phyloP scores from a whole-genome alignment of 2,329 filamentous ascomycete genomes.

The Calcarisporium arbuscula region DNA sequence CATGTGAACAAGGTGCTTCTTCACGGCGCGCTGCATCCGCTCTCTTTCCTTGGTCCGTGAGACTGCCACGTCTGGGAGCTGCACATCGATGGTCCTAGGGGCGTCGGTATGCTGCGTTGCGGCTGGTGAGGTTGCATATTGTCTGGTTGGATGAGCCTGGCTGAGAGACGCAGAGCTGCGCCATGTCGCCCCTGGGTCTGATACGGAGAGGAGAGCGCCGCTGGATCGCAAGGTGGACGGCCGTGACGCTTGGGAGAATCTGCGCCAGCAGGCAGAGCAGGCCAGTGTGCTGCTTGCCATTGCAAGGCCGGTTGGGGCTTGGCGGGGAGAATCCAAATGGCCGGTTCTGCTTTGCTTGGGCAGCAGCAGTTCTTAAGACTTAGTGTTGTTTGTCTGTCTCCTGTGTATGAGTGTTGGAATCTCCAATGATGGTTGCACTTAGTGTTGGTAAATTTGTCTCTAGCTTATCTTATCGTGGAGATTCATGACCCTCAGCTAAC shows the following conservation, averaged over 20 bases:
- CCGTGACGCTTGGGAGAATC: slow-evolving; percentile 17
- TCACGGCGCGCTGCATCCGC: slow-evolving; percentile 31
- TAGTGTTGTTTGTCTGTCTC: too few relatives aligned
- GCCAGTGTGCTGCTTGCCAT: slow-evolving; percentile 22
- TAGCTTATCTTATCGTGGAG: slow-evolving; percentile 12
- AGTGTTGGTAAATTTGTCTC: slow-evolving; percentile 1
- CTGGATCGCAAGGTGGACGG: slow-evolving; percentile 7
- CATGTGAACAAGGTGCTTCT: slow-evolving; percentile 55
- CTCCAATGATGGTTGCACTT: too few relatives aligned
- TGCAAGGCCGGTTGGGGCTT: too few relatives aligned
- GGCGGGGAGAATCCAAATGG: too few relatives aligned
- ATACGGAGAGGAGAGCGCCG: slow-evolving; percentile 1
- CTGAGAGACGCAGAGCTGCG: slow-evolving; percentile 7
- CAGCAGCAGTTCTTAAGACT: too few relatives aligned
- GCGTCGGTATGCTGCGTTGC: slow-evolving; percentile 13
- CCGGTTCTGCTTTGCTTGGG: too few relatives aligned
- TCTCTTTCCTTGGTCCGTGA: slow-evolving; percentile 16
- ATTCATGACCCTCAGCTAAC: too few relatives aligned
- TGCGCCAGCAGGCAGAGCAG: slow-evolving; percentile 20
- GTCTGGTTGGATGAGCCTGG: slow-evolving; percentile 9
- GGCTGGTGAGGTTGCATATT: slow-evolving; percentile 9
- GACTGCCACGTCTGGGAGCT: slow-evolving; percentile 8
- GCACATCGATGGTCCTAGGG: slow-evolving; percentile 14
- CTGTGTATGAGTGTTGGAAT: too few relatives aligned
- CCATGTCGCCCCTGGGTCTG: neutral